Conservation (phyloP, 148 eudicot genomes). For the Fallopia convolvulus region DNA sequence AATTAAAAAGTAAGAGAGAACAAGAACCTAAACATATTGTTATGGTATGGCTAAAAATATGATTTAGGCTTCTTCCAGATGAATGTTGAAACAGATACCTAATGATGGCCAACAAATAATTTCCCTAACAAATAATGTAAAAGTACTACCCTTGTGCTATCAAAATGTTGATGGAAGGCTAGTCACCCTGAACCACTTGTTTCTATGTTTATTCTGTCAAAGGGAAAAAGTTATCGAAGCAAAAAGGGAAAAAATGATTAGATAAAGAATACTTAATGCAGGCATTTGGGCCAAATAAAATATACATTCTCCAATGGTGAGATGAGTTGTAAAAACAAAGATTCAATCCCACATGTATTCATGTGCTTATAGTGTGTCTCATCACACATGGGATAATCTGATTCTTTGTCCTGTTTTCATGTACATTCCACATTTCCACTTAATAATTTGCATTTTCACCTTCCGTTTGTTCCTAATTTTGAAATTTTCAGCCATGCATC, state of each 20-base stretch:
- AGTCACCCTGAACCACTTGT: neutral
- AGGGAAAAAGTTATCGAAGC: neutral
- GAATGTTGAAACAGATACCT: slow-evolving; percentile 3
- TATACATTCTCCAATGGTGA: neutral
- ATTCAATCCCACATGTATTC: neutral
- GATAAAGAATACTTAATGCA: neutral
- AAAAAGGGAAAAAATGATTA: neutral
- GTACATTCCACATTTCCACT: too few species aligned
- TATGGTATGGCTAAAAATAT: neutral
- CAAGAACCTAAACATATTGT: neutral
- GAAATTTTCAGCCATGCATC: slow-evolving; percentile 73
- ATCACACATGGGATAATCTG: neutral
- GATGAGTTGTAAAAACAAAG: neutral
- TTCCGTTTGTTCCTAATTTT: slow-evolving; percentile 9
- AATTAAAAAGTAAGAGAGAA: neutral
- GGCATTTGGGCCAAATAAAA: neutral
- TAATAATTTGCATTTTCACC: neutral
- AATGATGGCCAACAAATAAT: neutral
- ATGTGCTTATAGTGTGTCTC: neutral
- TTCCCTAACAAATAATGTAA: neutral
- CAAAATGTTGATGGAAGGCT: neutral
- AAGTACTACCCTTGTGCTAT: neutral
- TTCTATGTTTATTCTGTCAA: neutral
- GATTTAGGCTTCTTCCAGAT: neutral
- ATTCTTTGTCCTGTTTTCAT: neutral